Evolutionary conservation across 768 basidiomycete species (phyloP).

Genomic region (Lentinula sp.): DNA sequence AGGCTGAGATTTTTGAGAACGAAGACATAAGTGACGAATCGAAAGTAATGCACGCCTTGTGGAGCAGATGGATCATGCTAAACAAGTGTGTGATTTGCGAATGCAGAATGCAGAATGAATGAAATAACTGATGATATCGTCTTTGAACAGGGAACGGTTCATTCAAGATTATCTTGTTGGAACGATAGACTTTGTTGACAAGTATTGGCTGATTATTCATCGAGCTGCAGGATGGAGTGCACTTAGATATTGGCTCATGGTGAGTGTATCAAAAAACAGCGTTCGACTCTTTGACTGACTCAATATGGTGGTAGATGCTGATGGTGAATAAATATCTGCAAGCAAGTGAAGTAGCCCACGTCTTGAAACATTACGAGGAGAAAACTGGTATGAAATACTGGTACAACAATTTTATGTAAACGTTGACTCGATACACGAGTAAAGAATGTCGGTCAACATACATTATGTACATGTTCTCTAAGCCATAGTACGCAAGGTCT

Average conservation of each 20-base stretch:
- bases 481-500: background rate
- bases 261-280: conserved; percentile 20
- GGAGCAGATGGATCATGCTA: conserved; percentile 69
- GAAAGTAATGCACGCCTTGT: conserved; percentile 74
- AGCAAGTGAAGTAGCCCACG: conserved; percentile 38
- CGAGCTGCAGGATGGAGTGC: conserved; percentile 64
- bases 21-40: conserved; percentile 70
- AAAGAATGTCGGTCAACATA: background rate
- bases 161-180: conserved; percentile 51
- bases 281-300: background rate
- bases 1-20: conserved; percentile 71
- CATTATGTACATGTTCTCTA: background rate
- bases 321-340: conserved; percentile 49
- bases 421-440: background rate
- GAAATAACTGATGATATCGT: background rate
- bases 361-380: conserved; percentile 49
- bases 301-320: conserved; percentile 34
- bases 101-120: background rate
- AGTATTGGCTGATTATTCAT: conserved; percentile 64
- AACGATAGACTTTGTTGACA: conserved; percentile 45
- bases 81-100: conserved; percentile 37
- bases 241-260: conserved; percentile 55
- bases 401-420: background rate
- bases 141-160: conserved; percentile 40
- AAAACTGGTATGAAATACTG: conserved; percentile 23